phyloP scores from a whole-genome alignment of 805 yeast genomes.

The Nakazawaea siamensis region DNA sequence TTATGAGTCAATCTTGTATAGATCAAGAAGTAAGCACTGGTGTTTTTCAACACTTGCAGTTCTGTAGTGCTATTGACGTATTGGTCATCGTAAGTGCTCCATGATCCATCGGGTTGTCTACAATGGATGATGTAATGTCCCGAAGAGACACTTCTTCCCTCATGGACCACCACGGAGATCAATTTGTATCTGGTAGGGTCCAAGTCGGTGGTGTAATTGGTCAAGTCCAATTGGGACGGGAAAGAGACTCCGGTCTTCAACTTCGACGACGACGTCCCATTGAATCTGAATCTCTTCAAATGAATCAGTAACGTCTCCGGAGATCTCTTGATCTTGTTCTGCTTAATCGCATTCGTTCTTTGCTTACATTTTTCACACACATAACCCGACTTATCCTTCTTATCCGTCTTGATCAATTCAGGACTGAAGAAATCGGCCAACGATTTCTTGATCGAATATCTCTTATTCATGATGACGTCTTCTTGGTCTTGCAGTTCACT shows the following conservation, averaged over 20 bases:
- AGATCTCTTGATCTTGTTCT: slow-evolving; percentile 64
- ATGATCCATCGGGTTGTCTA: slow-evolving; percentile 82
- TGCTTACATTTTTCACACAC: slow-evolving; percentile 80
- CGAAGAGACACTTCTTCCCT: slow-evolving; percentile 83
- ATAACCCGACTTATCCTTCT: slow-evolving; percentile 67
- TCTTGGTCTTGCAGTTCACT: slow-evolving; percentile 4
- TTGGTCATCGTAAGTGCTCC: slow-evolving; percentile 96
- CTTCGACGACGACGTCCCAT: slow-evolving; percentile 68
- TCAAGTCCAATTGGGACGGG: slow-evolving; percentile 67
- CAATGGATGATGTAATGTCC: slow-evolving; percentile 94
- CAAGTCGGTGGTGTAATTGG: slow-evolving; percentile 45
- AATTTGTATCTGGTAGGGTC: slow-evolving; percentile 60
- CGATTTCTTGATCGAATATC: slow-evolving; percentile 67
- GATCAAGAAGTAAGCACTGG: slow-evolving; percentile 83
- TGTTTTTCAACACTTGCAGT: slow-evolving; percentile 67
- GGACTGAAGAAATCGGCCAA: slow-evolving; percentile 76
- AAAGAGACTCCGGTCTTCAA: slow-evolving; percentile 82
- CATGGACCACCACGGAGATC: slow-evolving; percentile 83
- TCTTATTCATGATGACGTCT: slow-evolving; percentile 12
- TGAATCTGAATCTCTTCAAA: slow-evolving; percentile 84
- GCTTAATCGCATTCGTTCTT: slow-evolving; percentile 70
- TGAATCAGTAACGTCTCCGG: slow-evolving; percentile 88
- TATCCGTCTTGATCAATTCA: slow-evolving; percentile 66
- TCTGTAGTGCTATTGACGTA: slow-evolving; percentile 68
- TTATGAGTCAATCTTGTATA: slow-evolving; percentile 72